A percentile compares a stretch with the other conserved stretches of the same genome.
Evolutionary conservation across 2,329 filamentous ascomycete species (phyloP).

Genomic region (Trichoderma afroharzianum): DNA sequence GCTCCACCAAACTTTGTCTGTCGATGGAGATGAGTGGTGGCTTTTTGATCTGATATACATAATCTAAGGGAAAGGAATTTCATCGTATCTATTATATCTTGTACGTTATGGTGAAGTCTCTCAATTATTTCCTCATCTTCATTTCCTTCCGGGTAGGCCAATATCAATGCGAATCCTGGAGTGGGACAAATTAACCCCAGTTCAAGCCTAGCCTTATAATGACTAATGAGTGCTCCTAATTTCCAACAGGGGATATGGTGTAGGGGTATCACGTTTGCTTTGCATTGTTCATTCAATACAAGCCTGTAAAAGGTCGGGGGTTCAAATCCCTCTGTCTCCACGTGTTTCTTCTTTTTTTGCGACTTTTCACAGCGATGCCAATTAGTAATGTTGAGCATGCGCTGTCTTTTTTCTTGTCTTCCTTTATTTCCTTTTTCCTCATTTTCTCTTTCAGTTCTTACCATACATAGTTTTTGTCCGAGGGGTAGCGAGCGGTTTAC

Average conservation of each 20-base stretch:
- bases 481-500: not conserved
- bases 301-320: slow-evolving; percentile 18
- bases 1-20: not conserved
- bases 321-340: slow-evolving; percentile 20
- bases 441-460: not conserved
- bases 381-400: not conserved
- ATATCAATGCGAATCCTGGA: not conserved
- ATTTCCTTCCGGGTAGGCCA: not conserved
- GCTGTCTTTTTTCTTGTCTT: not conserved
- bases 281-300: slow-evolving; percentile 16
- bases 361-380: not conserved
- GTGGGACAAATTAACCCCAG: not conserved
- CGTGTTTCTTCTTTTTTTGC: slow-evolving; percentile 14
- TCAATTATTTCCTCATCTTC: not conserved
- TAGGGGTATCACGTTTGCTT: slow-evolving; percentile 19
- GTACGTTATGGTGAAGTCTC: not conserved
- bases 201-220: not conserved
- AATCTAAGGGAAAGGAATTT: not conserved
- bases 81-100: not conserved
- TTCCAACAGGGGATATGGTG: slow-evolving; percentile 15
- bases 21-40: not conserved
- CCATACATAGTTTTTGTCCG: not conserved
- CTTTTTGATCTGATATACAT: not conserved
- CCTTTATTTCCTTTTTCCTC: not conserved
- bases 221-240: not conserved